Evolutionary conservation across 176 grass and related monocot species (phyloP), one percentile per base, ranked within the genome.

Genomic region (Oropetium thomaeum): DNA sequence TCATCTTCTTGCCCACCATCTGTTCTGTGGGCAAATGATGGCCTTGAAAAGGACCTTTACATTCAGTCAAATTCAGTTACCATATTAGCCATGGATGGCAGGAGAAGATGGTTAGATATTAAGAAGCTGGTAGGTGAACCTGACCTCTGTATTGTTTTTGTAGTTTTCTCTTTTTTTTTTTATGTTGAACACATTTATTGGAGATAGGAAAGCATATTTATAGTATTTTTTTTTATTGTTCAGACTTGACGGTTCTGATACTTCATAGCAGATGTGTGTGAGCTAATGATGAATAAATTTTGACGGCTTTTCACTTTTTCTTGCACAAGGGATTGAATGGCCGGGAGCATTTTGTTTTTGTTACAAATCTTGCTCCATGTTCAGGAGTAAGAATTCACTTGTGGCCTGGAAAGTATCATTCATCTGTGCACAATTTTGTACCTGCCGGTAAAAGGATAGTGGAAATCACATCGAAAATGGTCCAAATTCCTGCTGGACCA

Each of bases 341-440:
- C 33, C 88, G 67, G 88, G 79, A 89, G 35, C 78, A 98, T 59
- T 98, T 98, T 83, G 85, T 88, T 74, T 93, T 98, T 80, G 96
- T 95, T 64, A 98, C 91, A 83, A 98, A 98, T 92, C 84, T 98
- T 74, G 71, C 91, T 61, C 96, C 96, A 45, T 98, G 96, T 92
- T 94, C 96, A 82, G 91, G 91, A 44, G 89, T 95, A 61, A 90
- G 96, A 65, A 82, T 98, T 92, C 96, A 98, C 63, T 77, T 98
- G 62, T 98, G 96, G 96, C 86, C 86, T 76, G 86, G 86, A 88
- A 98, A 82, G 71, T 61, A 69, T 74, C 81, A 81, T 83, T 76
- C 71, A 26, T 67, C 87, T 30, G 32, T 5, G 5, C 42, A 70
- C 55, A 77, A 76, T 71, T 75, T 82, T 82, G 7, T 82, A 77